A percentile compares a stretch with the other conserved stretches of the same genome.
Conservation (phyloP, 2,329 filamentous ascomycete species). For the Venturia asperata region DNA sequence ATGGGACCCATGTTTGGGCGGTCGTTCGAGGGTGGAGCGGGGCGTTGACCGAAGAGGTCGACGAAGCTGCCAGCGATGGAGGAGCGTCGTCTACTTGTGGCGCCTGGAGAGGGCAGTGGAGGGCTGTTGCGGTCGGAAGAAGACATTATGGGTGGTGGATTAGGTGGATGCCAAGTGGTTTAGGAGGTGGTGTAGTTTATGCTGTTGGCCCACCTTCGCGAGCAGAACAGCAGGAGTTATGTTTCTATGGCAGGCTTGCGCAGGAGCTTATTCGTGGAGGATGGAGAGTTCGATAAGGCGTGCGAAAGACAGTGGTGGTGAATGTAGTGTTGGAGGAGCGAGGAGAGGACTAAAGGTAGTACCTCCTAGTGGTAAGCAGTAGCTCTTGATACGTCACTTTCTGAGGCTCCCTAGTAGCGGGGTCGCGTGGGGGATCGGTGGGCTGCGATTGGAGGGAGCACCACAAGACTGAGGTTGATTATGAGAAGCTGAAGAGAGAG, state of each 20-base stretch:
- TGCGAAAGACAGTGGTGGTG: not conserved
- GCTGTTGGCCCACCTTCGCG: not conserved
- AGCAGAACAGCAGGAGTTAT: not conserved
- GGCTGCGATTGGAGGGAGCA: not conserved
- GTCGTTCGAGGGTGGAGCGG: conserved; percentile 21
- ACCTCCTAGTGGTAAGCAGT: not conserved
- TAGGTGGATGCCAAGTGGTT: not conserved
- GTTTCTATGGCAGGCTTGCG: not conserved
- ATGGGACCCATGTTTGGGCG: conserved; percentile 38
- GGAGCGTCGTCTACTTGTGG: conserved; percentile 37
- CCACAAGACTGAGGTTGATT: not conserved
- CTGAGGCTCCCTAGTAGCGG: not conserved
- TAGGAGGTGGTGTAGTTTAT: not conserved
- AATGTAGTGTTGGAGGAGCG: not conserved
- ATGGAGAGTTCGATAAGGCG: not conserved
- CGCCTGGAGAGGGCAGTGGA: conserved; percentile 32
- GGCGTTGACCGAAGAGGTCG: conserved; percentile 38
- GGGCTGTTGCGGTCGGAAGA: conserved; percentile 35
- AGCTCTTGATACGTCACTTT: not conserved
- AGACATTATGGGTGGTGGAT: not conserved
- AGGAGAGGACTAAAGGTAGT: not conserved
- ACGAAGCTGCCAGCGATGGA: conserved; percentile 44
- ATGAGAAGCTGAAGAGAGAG: not conserved
- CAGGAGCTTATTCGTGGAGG: not conserved
- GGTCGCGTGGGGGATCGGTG: not conserved